A percentile compares a stretch with the other conserved stretches of the same genome.
phyloP scores from a whole-genome alignment of 108 stramenopile species.

The Skeletonema grethae region DNA sequence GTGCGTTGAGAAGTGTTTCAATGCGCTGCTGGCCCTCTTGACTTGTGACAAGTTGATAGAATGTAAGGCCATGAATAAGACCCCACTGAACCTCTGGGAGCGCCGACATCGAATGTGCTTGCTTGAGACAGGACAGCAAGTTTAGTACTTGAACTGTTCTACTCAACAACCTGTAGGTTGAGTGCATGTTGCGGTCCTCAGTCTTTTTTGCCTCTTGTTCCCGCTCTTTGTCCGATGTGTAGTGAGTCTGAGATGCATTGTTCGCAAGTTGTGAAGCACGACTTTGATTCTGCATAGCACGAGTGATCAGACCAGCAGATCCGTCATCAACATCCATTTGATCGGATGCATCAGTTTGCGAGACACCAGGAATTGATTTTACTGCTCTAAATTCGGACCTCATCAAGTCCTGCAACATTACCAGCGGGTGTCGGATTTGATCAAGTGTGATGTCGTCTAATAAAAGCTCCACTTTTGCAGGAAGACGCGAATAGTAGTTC shows the following conservation, averaged over 20 bases:
- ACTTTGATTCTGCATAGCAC: conserved; percentile 65
- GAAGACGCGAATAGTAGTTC: conserved; percentile 45
- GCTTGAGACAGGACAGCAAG: conserved; percentile 63
- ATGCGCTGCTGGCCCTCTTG: conserved; percentile 77
- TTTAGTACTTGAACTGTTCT: conserved; percentile 76
- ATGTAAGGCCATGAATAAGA: conserved; percentile 76
- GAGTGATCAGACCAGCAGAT: conserved; percentile 50
- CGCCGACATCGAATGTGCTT: conserved; percentile 65
- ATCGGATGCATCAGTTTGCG: conserved; percentile 17
- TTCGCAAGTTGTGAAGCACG: conserved; percentile 16
- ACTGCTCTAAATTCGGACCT: conserved; percentile 59
- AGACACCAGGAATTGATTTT: conserved; percentile 58
- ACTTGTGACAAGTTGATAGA: conserved; percentile 66
- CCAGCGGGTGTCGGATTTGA: conserved; percentile 59
- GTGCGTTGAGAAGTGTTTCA: conserved; percentile 71
- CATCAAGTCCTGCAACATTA: conserved; percentile 58
- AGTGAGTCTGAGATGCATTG: conserved; percentile 8
- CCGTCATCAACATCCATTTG: conserved; percentile 62
- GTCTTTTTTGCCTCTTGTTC: conserved; percentile 51
- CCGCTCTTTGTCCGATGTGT: conserved; percentile 49
- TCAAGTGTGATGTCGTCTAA: conserved; percentile 66
- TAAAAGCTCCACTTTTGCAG: conserved; percentile 85
- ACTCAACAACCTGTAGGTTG: conserved; percentile 75
- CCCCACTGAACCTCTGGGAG: conserved; percentile 88
- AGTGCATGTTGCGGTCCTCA: conserved; percentile 89